A percentile compares a stretch with the other conserved stretches of the same genome.
These are phyloP conservation scores for Hypomyces rosellus DNA, from an alignment of 2,329 filamentous ascomycete genomes.

Conservation along the genomic window DNA sequence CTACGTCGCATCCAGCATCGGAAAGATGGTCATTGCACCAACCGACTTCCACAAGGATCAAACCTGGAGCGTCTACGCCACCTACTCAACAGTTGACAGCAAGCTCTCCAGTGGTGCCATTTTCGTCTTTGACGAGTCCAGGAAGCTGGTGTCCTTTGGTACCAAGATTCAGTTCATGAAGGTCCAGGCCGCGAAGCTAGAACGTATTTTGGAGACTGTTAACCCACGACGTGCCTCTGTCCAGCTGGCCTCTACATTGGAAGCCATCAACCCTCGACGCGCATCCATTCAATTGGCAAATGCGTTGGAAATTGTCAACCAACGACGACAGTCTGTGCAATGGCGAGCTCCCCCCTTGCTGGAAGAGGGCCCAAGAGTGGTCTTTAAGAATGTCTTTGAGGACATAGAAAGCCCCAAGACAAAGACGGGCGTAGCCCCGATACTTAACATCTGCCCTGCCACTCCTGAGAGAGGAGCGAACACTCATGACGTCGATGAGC, in stretches of 20 bases:
- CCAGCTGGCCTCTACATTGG: no score
- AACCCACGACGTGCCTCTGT: background rate
- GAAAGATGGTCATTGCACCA: slow-evolving; percentile 14
- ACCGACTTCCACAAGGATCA: slow-evolving; percentile 10
- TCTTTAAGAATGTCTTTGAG: no score
- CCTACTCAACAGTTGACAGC: slow-evolving; percentile 10
- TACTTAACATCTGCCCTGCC: no score
- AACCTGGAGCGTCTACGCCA: slow-evolving; percentile 16
- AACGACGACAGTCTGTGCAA: no score
- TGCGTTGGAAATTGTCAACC: no score
- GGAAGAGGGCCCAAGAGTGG: no score
- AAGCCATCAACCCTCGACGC: no score
- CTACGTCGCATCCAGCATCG: slow-evolving; percentile 13
- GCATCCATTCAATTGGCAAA: no score
- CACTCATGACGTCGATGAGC: background rate
- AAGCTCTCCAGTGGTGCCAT: slow-evolving; percentile 13
- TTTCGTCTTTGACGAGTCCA: slow-evolving; percentile 13
- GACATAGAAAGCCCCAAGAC: no score
- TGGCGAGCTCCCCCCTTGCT: no score
- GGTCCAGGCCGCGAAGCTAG: slow-evolving; percentile 12
- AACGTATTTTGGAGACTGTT: slow-evolving; percentile 13
- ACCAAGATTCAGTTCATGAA: slow-evolving; percentile 15
- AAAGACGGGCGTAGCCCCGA: no score
- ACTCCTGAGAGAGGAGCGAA: no score
- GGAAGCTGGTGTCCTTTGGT: slow-evolving; percentile 12